These are phyloP conservation scores for Cladosporium cucumerinum DNA, from an alignment of 2,329 filamentous ascomycete species.

Conservation along the genomic window DNA sequence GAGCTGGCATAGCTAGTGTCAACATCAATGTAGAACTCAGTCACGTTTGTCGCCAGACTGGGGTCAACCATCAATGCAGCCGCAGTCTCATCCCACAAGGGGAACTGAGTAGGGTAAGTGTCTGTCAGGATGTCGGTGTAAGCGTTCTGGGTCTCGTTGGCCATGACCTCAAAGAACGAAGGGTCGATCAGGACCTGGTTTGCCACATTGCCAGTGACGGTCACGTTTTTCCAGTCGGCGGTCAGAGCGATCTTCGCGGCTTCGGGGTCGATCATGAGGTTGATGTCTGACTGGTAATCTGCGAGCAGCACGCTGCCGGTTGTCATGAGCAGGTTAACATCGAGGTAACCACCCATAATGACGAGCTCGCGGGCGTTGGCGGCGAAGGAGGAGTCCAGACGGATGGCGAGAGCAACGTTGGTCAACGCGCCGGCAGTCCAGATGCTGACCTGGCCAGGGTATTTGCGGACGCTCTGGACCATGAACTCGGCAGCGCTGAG, in stretches of 20 bases:
- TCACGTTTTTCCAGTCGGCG: constrained; percentile 46
- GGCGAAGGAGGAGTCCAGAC: constrained; percentile 48
- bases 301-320: constrained; percentile 28
- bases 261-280: constrained; percentile 52
- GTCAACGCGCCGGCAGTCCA: constrained; percentile 48
- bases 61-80: constrained; percentile 42
- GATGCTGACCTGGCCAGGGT: constrained; percentile 51
- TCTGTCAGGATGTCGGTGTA: constrained; percentile 41
- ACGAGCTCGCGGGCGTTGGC: constrained; percentile 46
- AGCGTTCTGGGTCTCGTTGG: constrained; percentile 35
- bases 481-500: constrained; percentile 46
- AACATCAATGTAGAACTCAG: constrained; percentile 43
- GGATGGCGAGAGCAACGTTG: constrained; percentile 48
- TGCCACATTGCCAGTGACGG: constrained; percentile 47
- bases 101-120: constrained; percentile 40
- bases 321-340: constrained; percentile 36
- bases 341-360: constrained; percentile 52
- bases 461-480: constrained; percentile 45
- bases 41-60: constrained; percentile 38
- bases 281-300: constrained; percentile 41
- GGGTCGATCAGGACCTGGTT: constrained; percentile 45
- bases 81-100: constrained; percentile 49
- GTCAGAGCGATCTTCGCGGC: constrained; percentile 49
- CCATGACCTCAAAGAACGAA: constrained; percentile 39
- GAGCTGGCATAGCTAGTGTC: constrained; percentile 42